Conservation (phyloP, 805 yeast genomes). For the Barnettozyma pratensis region DNA sequence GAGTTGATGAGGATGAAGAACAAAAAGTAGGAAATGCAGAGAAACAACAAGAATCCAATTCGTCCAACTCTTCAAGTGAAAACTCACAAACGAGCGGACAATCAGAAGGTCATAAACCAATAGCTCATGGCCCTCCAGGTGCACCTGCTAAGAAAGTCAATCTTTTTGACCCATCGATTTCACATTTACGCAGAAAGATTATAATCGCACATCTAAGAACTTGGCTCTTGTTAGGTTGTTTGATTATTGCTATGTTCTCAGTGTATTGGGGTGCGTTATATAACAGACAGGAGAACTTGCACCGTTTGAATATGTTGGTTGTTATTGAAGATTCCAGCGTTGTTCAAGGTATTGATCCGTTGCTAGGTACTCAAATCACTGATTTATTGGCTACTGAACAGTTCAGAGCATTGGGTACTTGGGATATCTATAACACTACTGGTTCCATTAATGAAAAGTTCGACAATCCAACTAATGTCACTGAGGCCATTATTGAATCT, state of each 20-base stretch:
- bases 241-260: slow-evolving; percentile 31
- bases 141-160: slow-evolving; percentile 13
- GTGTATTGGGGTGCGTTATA: slow-evolving; percentile 36
- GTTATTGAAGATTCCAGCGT: slow-evolving; percentile 30
- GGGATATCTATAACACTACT: slow-evolving; percentile 25
- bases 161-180: slow-evolving; percentile 10
- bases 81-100: not conserved
- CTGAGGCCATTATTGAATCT: slow-evolving; percentile 35
- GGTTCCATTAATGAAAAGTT: slow-evolving; percentile 22
- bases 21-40: not conserved
- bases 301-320: slow-evolving; percentile 26
- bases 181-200: slow-evolving; percentile 12
- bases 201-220: slow-evolving; percentile 7
- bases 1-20: slow-evolving; percentile 1
- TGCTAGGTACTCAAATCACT: slow-evolving; percentile 29
- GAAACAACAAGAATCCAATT: not conserved
- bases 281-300: slow-evolving; percentile 20
- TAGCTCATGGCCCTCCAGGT: not conserved
- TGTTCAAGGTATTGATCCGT: slow-evolving; percentile 6
- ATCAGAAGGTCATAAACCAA: not conserved
- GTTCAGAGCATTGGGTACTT: slow-evolving; percentile 50
- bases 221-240: slow-evolving; percentile 28
- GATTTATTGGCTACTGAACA: slow-evolving; percentile 38
- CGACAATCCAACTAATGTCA: slow-evolving; percentile 17
- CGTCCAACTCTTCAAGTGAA: not conserved